These are phyloP conservation scores for Trypanosoma cruzi DNA, from an alignment of 208 protist genomes.

Conservation along the genomic window DNA sequence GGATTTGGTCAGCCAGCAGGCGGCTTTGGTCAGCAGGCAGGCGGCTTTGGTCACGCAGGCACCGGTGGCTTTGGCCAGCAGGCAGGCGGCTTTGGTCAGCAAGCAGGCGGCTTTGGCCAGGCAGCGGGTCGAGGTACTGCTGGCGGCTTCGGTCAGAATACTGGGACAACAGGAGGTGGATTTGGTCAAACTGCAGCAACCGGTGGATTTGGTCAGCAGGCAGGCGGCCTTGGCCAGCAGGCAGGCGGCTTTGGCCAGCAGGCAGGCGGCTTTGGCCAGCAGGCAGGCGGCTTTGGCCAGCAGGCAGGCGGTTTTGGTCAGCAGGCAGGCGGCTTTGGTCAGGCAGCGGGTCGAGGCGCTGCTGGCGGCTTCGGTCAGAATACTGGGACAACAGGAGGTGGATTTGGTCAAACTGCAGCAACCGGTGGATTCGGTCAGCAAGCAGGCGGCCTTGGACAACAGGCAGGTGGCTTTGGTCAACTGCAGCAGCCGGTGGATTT, in stretches of 20 bases:
- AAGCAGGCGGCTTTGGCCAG: constrained; percentile 29
- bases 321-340: constrained; percentile 23
- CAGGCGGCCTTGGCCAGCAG: constrained; percentile 24
- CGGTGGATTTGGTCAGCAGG: constrained; percentile 42
- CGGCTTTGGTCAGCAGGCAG: neutral
- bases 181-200: constrained; percentile 32
- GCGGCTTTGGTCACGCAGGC: constrained; percentile 10
- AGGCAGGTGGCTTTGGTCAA: constrained; percentile 16
- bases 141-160: constrained; percentile 48
- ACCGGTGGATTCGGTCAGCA: constrained; percentile 34
- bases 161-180: constrained; percentile 1
- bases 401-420: constrained; percentile 20
- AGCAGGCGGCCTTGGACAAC: constrained; percentile 9
- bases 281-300: constrained; percentile 37
- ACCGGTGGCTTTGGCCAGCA: constrained; percentile 33
- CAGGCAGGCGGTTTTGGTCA: constrained; percentile 39
- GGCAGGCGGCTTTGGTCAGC: constrained; percentile 44
- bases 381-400: constrained; percentile 12
- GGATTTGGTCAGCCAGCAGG: constrained; percentile 11
- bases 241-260: constrained; percentile 15
- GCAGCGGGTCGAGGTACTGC: no score
- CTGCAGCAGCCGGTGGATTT: constrained; percentile 25
- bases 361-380: constrained; percentile 35
- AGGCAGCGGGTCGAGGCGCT: neutral
- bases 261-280: constrained; percentile 41